A percentile compares a stretch with the other conserved stretches of the same genome.
These are phyloP conservation scores for Pachysandra terminalis DNA, from an alignment of 164 flowering plant species.

Conservation along the genomic window DNA sequence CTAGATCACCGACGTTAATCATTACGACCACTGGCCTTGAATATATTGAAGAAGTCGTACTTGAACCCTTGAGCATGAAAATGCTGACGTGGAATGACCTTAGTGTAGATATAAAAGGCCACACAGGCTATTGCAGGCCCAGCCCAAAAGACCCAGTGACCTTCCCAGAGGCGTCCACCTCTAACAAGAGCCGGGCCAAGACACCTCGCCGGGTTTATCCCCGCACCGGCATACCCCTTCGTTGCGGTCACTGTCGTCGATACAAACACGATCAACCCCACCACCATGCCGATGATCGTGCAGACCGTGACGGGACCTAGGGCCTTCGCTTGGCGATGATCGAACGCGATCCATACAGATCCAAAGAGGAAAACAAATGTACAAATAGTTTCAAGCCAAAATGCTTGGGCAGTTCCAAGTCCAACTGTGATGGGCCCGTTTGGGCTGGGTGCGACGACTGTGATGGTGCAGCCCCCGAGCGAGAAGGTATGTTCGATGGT, in stretches of 20 bases:
- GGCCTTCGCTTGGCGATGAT: conserved; percentile 32
- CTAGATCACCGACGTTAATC: no score
- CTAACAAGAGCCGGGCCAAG: conserved; percentile 62
- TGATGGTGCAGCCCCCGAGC: conserved; percentile 57
- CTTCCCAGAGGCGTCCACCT: conserved; percentile 60
- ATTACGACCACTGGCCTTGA: no score
- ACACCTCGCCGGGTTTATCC: conserved; percentile 72
- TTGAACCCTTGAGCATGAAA: conserved; percentile 11
- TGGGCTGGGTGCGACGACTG: conserved; percentile 36
- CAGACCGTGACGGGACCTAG: conserved; percentile 33
- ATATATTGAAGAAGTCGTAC: conserved; percentile 9
- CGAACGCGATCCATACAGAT: conserved; percentile 50
- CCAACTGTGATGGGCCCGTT: conserved; percentile 39
- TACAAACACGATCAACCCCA: conserved; percentile 43
- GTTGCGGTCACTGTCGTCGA: conserved; percentile 42
- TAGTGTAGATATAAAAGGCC: conserved; percentile 40
- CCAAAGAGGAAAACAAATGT: conserved; percentile 45
- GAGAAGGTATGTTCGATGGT: conserved; percentile 34
- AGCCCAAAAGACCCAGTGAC: conserved; percentile 65
- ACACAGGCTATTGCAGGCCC: conserved; percentile 48
- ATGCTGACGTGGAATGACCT: conserved; percentile 38
- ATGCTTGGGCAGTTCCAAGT: conserved; percentile 31
- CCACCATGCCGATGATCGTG: conserved; percentile 34
- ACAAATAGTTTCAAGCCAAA: conserved; percentile 53
- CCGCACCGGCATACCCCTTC: conserved; percentile 57